These are phyloP conservation scores for Danielia reshetovae DNA, from an alignment of 805 yeast genomes.

Conservation along the genomic window DNA sequence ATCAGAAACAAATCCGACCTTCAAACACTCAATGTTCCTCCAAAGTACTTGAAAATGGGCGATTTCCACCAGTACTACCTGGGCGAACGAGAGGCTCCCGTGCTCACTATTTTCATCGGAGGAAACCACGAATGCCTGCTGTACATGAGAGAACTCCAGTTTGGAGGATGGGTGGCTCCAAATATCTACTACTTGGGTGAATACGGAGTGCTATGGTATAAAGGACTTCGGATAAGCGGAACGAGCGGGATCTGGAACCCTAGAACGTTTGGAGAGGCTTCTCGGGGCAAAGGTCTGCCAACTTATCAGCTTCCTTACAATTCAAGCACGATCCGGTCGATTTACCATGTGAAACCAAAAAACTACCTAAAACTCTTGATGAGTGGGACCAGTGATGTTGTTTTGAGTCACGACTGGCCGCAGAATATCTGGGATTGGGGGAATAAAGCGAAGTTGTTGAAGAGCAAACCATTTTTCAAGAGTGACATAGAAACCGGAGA, in stretches of 20 bases:
- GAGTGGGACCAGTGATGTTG: conserved; percentile 45
- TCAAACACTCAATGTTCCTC: conserved; percentile 70
- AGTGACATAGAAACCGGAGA: conserved; percentile 54
- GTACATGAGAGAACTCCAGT: conserved; percentile 63
- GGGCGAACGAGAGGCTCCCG: conserved; percentile 62
- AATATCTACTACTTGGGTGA: conserved; percentile 83
- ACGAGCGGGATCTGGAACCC: conserved; percentile 77
- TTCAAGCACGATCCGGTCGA: conserved; percentile 45
- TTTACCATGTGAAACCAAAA: conserved; percentile 69
- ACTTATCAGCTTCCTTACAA: conserved; percentile 43
- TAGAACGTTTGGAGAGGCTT: conserved; percentile 19
- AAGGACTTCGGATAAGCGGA: conserved; percentile 76
- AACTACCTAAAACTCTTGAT: conserved; percentile 56
- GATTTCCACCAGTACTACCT: conserved; percentile 74
- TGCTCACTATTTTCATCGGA: conserved; percentile 79
- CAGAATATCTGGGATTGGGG: conserved; percentile 70
- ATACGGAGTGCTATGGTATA: conserved; percentile 67
- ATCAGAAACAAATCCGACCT: conserved; percentile 62
- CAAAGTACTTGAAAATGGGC: conserved; percentile 68
- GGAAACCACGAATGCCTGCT: conserved; percentile 94
- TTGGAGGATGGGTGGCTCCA: conserved; percentile 94
- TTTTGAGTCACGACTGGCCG: conserved; percentile 95
- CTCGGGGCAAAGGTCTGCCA: conserved; percentile 1
- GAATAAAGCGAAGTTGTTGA: conserved; percentile 44
- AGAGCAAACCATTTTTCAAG: conserved; percentile 62